These are phyloP conservation scores for Teunomyces barrocoloradensis DNA, from an alignment of 805 yeast genomes.

Conservation along the genomic window DNA sequence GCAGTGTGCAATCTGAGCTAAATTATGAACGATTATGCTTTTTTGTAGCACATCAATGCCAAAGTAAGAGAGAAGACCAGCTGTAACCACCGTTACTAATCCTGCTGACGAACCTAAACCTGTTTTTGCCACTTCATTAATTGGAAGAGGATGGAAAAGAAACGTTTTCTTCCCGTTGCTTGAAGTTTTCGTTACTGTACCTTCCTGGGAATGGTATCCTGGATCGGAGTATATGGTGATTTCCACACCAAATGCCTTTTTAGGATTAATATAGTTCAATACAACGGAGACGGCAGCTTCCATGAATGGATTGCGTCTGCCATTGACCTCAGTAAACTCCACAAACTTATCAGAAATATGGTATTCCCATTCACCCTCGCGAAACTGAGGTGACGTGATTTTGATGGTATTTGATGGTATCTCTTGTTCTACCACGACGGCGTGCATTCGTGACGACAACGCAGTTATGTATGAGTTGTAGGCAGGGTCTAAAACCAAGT, in stretches of 20 bases:
- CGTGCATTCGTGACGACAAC: conserved; percentile 86
- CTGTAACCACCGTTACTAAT: conserved; percentile 72
- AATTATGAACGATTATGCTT: conserved; percentile 60
- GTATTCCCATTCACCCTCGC: conserved; percentile 67
- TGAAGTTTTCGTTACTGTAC: conserved; percentile 35
- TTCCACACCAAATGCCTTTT: conserved; percentile 26
- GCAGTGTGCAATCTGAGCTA: conserved; percentile 89
- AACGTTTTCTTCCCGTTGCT: conserved; percentile 45
- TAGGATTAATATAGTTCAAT: conserved; percentile 48
- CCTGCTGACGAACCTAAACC: conserved; percentile 98
- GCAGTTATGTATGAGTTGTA: conserved; percentile 83
- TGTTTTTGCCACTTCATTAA: conserved; percentile 80
- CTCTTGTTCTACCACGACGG: conserved; percentile 39
- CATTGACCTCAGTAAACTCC: conserved; percentile 26
- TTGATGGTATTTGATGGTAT: conserved; percentile 24
- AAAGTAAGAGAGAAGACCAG: conserved; percentile 60
- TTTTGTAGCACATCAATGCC: conserved; percentile 10
- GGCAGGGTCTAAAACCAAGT: conserved; percentile 76
- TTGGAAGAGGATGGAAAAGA: conserved; percentile 56
- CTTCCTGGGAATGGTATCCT: conserved; percentile 79
- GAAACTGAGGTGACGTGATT: conserved; percentile 76
- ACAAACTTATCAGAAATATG: conserved; percentile 15
- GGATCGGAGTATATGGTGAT: conserved; percentile 80
- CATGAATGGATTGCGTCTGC: conserved; percentile 66
- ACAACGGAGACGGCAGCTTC: conserved; percentile 59